These are phyloP conservation scores for Solanum appendiculatum DNA, from an alignment of 257 asterid genomes.

Conservation along the genomic window DNA sequence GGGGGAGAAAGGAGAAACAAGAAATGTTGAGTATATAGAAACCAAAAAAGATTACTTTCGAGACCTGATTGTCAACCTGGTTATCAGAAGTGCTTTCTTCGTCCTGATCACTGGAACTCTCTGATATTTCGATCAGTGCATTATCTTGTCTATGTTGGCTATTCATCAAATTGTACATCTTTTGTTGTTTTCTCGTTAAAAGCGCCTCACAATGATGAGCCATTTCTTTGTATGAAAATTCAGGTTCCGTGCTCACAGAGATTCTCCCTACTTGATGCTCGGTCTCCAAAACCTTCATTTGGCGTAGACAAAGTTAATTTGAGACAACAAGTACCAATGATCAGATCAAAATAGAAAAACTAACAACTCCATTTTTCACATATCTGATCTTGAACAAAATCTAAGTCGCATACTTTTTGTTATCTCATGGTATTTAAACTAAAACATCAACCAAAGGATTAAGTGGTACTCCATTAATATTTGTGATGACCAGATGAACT, in stretches of 20 bases:
- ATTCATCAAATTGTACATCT: slow-evolving; percentile 57
- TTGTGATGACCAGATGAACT: neutral
- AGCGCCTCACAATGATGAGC: slow-evolving; percentile 67
- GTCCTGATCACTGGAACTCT: slow-evolving; percentile 24
- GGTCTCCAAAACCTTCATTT: slow-evolving; percentile 62
- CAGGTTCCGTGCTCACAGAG: slow-evolving; percentile 56
- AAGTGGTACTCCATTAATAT: neutral
- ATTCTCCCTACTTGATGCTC: slow-evolving; percentile 71
- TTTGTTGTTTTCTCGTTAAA: slow-evolving; percentile 72
- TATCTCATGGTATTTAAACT: neutral
- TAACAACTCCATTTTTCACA: neutral
- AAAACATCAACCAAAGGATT: neutral
- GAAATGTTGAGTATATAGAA: neutral
- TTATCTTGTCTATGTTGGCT: slow-evolving; percentile 33
- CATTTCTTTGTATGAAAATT: slow-evolving; percentile 68
- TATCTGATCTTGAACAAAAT: neutral
- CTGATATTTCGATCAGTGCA: slow-evolving; percentile 35
- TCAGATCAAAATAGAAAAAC: neutral
- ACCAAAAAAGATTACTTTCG: slow-evolving; percentile 22
- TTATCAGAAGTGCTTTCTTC: slow-evolving; percentile 13
- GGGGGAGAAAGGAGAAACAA: neutral
- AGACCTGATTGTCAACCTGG: slow-evolving; percentile 9
- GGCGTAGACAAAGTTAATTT: neutral
- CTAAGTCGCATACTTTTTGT: neutral
- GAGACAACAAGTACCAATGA: neutral